Conservation (phyloP, 306 rosid genomes). For the Alnus glutinosa region DNA sequence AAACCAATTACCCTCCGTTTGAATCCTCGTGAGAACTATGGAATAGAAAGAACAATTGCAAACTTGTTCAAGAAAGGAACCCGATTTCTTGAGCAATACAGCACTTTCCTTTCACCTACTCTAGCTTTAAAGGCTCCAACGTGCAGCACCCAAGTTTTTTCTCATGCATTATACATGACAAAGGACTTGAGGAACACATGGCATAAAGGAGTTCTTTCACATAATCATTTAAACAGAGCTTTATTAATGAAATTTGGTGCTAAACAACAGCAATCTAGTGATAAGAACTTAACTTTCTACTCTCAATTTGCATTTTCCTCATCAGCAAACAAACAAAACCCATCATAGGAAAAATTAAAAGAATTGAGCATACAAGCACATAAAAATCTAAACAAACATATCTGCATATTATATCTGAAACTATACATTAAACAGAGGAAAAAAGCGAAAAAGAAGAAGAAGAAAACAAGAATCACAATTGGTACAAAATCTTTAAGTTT, state of each 20-base stretch:
- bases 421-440: background rate
- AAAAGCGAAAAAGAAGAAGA: slow-evolving; percentile 2
- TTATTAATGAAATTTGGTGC: background rate
- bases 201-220: background rate
- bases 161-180: background rate
- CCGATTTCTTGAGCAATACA: background rate
- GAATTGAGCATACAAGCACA: background rate
- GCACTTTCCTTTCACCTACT: background rate
- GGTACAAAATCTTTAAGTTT: slow-evolving; percentile 15
- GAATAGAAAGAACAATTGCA: background rate
- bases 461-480: background rate
- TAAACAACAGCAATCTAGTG: background rate
- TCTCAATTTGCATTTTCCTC: background rate
- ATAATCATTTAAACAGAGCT: background rate
- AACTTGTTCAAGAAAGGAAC: background rate
- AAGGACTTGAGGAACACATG: background rate
- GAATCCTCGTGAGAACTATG: background rate
- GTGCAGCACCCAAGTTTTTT: background rate
- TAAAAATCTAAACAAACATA: background rate
- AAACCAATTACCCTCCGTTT: background rate
- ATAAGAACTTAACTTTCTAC: background rate
- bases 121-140: background rate
- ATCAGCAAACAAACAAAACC: background rate
- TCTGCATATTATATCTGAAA: background rate
- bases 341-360: background rate